Evolutionary conservation across 176 grass and related monocot genomes (phyloP).

Genomic region (Bolboschoenus planiculmis): DNA sequence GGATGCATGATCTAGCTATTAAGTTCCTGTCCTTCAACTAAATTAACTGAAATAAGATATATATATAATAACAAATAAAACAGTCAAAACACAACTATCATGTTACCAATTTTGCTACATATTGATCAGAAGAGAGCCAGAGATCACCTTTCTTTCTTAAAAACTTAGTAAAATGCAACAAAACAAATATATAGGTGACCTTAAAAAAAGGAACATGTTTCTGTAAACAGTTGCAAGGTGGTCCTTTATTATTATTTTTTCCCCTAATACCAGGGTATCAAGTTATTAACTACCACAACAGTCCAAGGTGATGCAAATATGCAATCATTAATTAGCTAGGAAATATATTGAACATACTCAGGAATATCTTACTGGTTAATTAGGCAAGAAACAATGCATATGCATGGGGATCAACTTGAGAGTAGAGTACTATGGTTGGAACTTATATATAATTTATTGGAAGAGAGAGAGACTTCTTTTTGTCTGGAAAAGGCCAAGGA

Average conservation of each 20-base stretch:
- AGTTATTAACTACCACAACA: not conserved
- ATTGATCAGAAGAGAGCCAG: not conserved
- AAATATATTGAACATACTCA: not conserved
- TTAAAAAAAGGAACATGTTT: conserved; percentile 25
- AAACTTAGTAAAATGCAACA: not conserved
- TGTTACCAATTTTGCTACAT: not conserved
- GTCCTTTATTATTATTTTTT: not conserved
- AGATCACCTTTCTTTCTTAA: not conserved
- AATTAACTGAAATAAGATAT: not conserved
- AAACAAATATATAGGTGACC: not conserved
- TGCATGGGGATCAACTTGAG: not conserved
- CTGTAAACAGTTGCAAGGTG: not conserved
- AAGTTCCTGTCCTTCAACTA: not conserved
- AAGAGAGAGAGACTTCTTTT: not conserved
- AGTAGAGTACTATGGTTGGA: not conserved
- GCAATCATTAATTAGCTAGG: not conserved
- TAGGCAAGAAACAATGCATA: conserved; percentile 10
- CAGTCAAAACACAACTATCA: not conserved
- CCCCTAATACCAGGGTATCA: not conserved
- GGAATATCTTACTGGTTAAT: conserved; percentile 14
- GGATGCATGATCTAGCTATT: not conserved
- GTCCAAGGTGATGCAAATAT: conserved; percentile 1
- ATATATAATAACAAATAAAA: not conserved
- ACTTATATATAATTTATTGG: too few species aligned
- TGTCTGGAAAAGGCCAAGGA: not conserved